Evolutionary conservation across 1,139 yeast genomes (phyloP).

Genomic region (Sugiyamaella neomexicana): DNA sequence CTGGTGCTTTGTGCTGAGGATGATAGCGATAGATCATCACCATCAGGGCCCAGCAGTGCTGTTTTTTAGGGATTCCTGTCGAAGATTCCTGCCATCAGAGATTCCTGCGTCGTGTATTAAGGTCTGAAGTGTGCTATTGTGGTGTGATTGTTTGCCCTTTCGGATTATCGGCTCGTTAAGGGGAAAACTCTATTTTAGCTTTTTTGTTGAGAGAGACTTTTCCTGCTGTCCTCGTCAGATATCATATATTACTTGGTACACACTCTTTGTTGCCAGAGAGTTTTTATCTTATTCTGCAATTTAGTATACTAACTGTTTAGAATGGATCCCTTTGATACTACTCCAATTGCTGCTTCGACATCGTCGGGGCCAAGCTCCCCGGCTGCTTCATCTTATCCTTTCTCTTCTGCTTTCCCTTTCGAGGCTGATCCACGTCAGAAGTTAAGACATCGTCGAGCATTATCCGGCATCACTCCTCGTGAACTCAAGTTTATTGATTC

Average conservation of each 20-base stretch:
- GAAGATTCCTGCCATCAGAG: no score
- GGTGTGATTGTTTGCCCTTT: neutral
- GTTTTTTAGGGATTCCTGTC: no score
- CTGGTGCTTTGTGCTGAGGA: neutral
- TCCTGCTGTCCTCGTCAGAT: neutral
- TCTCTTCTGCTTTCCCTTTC: slow-evolving; percentile 17
- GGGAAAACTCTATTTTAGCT: neutral
- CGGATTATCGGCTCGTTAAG: neutral
- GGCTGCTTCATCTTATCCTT: slow-evolving; percentile 18
- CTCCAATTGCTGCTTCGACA: neutral
- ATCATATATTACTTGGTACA: neutral
- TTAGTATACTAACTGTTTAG: neutral
- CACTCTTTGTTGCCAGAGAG: neutral
- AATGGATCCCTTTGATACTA: slow-evolving; percentile 10
- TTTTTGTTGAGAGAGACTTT: neutral
- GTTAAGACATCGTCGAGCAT: slow-evolving; percentile 53
- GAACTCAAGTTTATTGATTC: slow-evolving; percentile 84
- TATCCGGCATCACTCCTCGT: slow-evolving; percentile 88
- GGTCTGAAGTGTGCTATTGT: neutral
- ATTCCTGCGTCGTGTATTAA: no score
- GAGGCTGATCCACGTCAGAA: slow-evolving; percentile 27
- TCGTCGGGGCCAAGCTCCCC: slow-evolving; percentile 21
- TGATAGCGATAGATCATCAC: neutral
- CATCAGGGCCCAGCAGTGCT: no score
- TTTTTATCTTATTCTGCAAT: neutral